Conservation (phyloP, 2,329 filamentous ascomycete genomes). For the Triangularia setosa region DNA sequence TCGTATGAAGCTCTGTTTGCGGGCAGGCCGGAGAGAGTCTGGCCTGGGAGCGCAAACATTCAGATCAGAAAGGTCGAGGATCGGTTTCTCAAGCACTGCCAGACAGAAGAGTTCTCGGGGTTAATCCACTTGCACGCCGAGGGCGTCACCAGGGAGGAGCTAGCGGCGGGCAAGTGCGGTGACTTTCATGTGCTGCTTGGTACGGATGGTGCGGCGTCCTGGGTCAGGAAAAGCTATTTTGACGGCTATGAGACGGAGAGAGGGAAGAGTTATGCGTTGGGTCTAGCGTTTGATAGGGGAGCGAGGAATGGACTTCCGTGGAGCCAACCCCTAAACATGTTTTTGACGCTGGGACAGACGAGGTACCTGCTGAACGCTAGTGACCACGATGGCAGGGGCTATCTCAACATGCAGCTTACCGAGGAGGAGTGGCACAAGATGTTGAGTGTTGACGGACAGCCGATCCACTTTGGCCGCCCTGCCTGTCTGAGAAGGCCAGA, state of each 20-base stretch:
- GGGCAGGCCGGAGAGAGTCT: conserved; percentile 33
- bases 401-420: conserved; percentile 37
- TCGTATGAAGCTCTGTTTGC: conserved; percentile 32
- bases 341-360: conserved; percentile 36
- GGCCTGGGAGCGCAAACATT: conserved; percentile 36
- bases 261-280: conserved; percentile 34
- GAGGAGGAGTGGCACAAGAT: conserved; percentile 36
- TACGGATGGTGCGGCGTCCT: conserved; percentile 35
- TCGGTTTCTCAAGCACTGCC: conserved; percentile 33
- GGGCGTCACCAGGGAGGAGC: conserved; percentile 29
- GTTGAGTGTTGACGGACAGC: conserved; percentile 31
- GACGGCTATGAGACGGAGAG: conserved; percentile 34
- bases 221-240: conserved; percentile 34
- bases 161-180: conserved; percentile 29
- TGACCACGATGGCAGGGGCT: conserved; percentile 32
- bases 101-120: conserved; percentile 30
- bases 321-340: conserved; percentile 35
- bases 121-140: conserved; percentile 34
- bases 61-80: conserved; percentile 39
- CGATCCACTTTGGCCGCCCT: conserved; percentile 33
- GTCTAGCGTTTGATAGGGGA: conserved; percentile 33
- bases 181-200: conserved; percentile 37
- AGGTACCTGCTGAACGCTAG: conserved; percentile 36
- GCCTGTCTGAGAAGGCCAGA: conserved; percentile 30
- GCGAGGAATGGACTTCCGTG: conserved; percentile 30